Conservation (phyloP, 371 early-diverging fungal species). For the Capillidium rhysosporum region DNA sequence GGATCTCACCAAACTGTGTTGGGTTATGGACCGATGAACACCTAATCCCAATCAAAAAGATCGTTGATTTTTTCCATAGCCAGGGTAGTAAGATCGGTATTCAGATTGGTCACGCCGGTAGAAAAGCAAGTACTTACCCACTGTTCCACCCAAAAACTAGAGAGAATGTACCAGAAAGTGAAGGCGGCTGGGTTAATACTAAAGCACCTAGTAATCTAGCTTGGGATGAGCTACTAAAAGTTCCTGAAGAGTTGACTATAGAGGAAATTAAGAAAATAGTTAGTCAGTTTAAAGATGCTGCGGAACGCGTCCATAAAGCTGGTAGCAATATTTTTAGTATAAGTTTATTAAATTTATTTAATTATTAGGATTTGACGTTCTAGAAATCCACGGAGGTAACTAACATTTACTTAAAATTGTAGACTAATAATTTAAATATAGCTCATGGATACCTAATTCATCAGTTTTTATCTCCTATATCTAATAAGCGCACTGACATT, state of each 20-base stretch:
- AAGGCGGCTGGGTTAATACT: conserved; percentile 61
- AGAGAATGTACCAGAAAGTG: conserved; percentile 9
- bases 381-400: conserved; percentile 53
- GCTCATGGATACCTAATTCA: conserved; percentile 52
- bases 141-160: neutral
- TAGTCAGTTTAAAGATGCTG: conserved; percentile 44
- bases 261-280: conserved; percentile 36
- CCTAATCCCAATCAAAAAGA: conserved; percentile 25
- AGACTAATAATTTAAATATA: neutral
- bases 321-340: conserved; percentile 10
- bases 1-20: conserved; percentile 50
- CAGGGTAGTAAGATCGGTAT: conserved; percentile 40
- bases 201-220: conserved; percentile 41
- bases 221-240: conserved; percentile 18
- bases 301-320: conserved; percentile 42
- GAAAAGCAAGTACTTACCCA: conserved; percentile 20
- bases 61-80: conserved; percentile 38
- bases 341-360: neutral
- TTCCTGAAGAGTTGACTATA: conserved; percentile 33
- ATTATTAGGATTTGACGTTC: conserved; percentile 41
- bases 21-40: conserved; percentile 73
- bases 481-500: conserved; percentile 64
- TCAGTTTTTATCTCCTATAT: conserved; percentile 55
- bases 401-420: neutral
- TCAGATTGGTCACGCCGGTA: conserved; percentile 67